Percentiles rank a stretch among this genome's conserved stretches.
Conservation (phyloP, 305 asterid species). For the Solanum hybrid region DNA sequence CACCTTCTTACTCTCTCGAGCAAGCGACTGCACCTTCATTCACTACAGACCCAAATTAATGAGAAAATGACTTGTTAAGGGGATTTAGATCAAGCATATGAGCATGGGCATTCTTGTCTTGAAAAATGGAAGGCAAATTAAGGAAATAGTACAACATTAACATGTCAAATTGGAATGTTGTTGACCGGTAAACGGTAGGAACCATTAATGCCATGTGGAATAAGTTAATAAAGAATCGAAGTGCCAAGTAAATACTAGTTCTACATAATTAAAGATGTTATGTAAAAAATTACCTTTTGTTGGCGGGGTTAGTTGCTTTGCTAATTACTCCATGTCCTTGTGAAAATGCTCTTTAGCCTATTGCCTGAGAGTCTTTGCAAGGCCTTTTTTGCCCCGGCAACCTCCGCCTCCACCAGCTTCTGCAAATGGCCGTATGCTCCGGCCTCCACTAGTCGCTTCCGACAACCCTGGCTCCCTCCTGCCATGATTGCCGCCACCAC, state of each 20-base stretch:
- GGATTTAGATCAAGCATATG: not conserved
- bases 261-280: not conserved
- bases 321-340: slow-evolving; percentile 60
- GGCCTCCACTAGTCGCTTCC: slow-evolving; percentile 58
- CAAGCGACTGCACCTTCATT: not conserved
- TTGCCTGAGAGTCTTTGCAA: slow-evolving; percentile 80
- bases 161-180: not conserved
- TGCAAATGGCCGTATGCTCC: slow-evolving; percentile 64
- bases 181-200: not conserved
- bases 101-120: not conserved
- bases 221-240: not conserved
- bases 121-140: not conserved
- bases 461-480: slow-evolving; percentile 83
- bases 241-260: not conserved
- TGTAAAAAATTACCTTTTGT: slow-evolving; percentile 31
- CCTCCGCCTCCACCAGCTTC: slow-evolving; percentile 55
- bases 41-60: not conserved
- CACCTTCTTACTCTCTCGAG: not conserved
- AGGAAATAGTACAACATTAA: not conserved
- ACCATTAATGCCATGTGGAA: not conserved
- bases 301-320: slow-evolving; percentile 16
- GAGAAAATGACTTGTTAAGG: not conserved
- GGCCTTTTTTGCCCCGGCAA: slow-evolving; percentile 78
- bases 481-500: slow-evolving; percentile 67
- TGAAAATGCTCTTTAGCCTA: slow-evolving; percentile 56